Percentiles rank a stretch among this genome's conserved stretches.
These are phyloP conservation scores for Salix caprea DNA, from an alignment of 345 rosid genomes.

Conservation along the genomic window DNA sequence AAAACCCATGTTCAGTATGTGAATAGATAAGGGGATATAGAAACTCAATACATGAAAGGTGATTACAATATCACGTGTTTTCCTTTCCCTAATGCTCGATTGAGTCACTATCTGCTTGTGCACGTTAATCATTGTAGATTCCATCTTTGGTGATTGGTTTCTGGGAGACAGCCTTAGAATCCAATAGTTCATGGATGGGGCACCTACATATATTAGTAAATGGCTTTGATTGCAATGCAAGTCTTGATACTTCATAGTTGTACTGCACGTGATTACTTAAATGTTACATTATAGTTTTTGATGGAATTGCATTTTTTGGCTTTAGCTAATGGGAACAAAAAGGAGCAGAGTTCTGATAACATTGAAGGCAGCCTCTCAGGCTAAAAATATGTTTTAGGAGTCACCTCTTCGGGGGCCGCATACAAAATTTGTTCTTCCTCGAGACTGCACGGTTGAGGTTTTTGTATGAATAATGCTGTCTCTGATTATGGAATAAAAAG, in stretches of 20 bases:
- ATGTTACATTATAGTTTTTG: neutral
- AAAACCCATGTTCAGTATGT: conserved; percentile 50
- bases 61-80: conserved; percentile 26
- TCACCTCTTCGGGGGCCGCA: neutral
- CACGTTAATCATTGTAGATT: neutral
- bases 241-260: neutral
- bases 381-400: neutral
- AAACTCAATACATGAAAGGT: conserved; percentile 42
- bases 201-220: neutral
- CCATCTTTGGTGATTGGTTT: neutral
- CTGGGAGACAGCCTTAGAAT: neutral
- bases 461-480: neutral
- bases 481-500: neutral
- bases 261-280: neutral
- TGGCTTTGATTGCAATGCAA: neutral
- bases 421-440: neutral
- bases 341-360: neutral
- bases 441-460: neutral
- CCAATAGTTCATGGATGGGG: neutral
- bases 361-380: neutral
- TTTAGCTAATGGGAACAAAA: neutral
- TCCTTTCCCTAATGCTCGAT: conserved; percentile 3
- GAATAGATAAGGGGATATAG: conserved; percentile 78
- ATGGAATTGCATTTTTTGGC: neutral
- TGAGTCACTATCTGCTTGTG: neutral